Evolutionary conservation across 2,329 filamentous ascomycete species (phyloP), one percentile per base, ranked within the genome.

Genomic region (Pseudodiploospora longispora): DNA sequence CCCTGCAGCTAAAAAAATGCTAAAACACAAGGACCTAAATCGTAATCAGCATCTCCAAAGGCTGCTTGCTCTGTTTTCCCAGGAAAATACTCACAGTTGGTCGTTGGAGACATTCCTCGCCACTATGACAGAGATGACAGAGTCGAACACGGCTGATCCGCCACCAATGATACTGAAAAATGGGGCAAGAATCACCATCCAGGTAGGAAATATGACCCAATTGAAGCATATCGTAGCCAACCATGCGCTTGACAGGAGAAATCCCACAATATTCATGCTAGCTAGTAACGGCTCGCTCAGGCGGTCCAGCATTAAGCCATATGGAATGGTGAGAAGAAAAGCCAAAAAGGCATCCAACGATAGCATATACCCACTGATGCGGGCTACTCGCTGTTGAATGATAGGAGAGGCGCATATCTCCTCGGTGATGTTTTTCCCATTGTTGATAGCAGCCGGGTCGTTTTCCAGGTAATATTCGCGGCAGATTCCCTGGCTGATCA

Each of bases 391-490:
- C 38, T 40, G 38, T 12, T 40, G 38, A n/a, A 40, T 28, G 6
- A 9, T 29, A 9, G 38, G 38, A n/a, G 28, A 6, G 12, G 38
- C 28, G 38, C 38, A 40, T 9, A 40, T 6, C n/a, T 40, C 38
- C 28, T 40, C 38, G 12, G 38, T n/a, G 28, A 40, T 29, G 38
- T 10, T 40, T 9, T 29, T 29, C n/a, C 30, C 38, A 10, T 6
- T 6, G 28, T 8, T 9, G 8, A 29, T 40, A 8, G 38, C 28
- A 8, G 6, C 38, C 12, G 38, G 38, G 27, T 12, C 27, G 38
- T 40, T 19, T 28, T 40, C 38, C 38, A 40, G 28, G 27, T 40
- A 40, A 30, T 40, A 30, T 30, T 40, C 38, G 38, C 38, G 38
- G 27, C 38, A 40, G 12, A 40, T 40, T 19, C 27, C 27, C 27